Percentiles rank a stretch among this genome's conserved stretches.
phyloP scores from a whole-genome alignment of 495 filamentous ascomycete genomes.

The Penicillium silybi region DNA sequence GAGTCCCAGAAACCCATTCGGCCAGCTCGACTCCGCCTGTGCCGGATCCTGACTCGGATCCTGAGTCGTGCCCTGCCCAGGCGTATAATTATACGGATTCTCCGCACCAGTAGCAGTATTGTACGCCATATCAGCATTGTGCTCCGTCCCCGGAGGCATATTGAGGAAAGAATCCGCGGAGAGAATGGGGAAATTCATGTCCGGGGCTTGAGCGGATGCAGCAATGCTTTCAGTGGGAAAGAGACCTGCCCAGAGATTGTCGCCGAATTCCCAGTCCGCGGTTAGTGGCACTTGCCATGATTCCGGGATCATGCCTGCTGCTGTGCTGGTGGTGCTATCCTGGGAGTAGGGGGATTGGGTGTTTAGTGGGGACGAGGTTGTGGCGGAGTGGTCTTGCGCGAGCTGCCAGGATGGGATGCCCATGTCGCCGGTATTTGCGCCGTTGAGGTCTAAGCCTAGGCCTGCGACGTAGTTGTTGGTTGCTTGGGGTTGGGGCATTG shows the following conservation, averaged over 20 bases:
- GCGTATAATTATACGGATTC: neutral
- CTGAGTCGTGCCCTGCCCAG: neutral
- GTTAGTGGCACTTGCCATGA: conserved; percentile 39
- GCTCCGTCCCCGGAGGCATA: conserved; percentile 1
- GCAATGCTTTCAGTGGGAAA: conserved; percentile 17
- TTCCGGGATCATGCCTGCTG: conserved; percentile 20
- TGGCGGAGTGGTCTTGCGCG: conserved; percentile 8
- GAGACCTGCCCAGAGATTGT: conserved; percentile 28
- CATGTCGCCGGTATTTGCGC: neutral
- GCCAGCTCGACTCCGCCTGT: conserved; percentile 6
- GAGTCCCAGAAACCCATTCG: conserved; percentile 19
- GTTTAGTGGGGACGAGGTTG: conserved; percentile 11
- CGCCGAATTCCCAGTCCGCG: conserved; percentile 36
- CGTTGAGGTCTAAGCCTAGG: conserved; percentile 5
- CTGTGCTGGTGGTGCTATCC: conserved; percentile 11
- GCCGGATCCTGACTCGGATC: neutral
- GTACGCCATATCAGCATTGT: conserved; percentile 4
- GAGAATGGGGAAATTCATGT: conserved; percentile 13
- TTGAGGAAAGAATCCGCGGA: conserved; percentile 21
- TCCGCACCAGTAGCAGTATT: neutral
- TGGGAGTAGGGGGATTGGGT: conserved; percentile 24
- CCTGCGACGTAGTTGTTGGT: conserved; percentile 5
- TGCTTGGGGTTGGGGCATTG: conserved; percentile 6
- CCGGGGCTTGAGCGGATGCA: neutral
- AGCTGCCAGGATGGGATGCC: conserved; percentile 8